Base-by-base conservation (phyloP, 495 filamentous ascomycete species). In the Xylaria longipes region DNA sequence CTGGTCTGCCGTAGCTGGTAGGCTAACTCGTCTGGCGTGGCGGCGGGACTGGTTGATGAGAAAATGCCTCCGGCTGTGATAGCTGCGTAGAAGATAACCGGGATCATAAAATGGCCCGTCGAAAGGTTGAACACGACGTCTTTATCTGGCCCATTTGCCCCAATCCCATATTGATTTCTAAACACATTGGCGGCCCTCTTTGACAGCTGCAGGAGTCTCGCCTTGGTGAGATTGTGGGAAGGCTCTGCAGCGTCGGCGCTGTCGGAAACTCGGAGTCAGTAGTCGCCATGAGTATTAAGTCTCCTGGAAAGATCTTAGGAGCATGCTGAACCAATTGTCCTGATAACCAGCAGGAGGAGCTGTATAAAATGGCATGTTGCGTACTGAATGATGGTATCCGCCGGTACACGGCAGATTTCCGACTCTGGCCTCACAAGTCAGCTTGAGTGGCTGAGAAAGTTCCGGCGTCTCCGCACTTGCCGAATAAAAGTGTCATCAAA, bases 1-100 rank as follows among this genome's bases (percentile, higher is more conserved):
- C 82, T 85, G 14, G 75, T 81, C 41, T 84, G 80, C 33, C 66
- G 74, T 29, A 85, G 66, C 74, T 87, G 84, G 54, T 76, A 73
- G 8, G 78, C 76, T n/a, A 86, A 72, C 71, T 87, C 85, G 20
- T 77, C 72, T 5, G 81, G 69, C 1, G 83, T 87, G 37, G 80
- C 82, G 5, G 79, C 75, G 0, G 84, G 77, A 58, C 75, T 82
- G 4, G 83, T 83, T 27, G 85, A 80, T 12, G 83, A 83, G 74
- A 82, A 87, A 43, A 88, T 81, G 25, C 84, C 87, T 25, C 83
- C 85, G 17, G 87, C 87, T 20, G 80, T 85, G 43, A 88, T 77
- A 33, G 84, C 78, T 8, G 82, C 81, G 67, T 83, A 87, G 73
- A 89, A 87, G 31, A 86, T 41, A 33, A 80, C 75, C 0, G 85